Evolutionary conservation across 129 eudicot species (phyloP), one percentile per base, ranked within the genome.

Genomic region (Lactuca sativa): DNA sequence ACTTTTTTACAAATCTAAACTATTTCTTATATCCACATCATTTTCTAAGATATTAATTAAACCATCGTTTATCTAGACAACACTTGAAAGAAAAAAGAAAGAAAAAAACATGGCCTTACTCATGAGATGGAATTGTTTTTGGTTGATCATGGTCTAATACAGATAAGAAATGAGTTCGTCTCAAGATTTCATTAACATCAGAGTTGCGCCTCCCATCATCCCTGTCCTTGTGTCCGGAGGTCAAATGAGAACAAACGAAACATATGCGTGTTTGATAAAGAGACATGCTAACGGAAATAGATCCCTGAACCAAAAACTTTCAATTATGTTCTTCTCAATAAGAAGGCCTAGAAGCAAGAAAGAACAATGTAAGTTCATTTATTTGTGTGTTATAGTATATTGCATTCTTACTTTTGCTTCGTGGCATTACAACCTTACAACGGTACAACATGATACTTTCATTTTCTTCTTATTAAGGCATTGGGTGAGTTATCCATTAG

Each of bases 221-320:
- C 51, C 92, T 92, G 11, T 74, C 73, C 77, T 89, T 89, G 54
- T 85, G 90, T 36, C 98, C 98, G 10, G 98, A 93, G 53, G 92
- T 85, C 68, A 93, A 77, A 80, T 93, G 99, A 56, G 99, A 90
- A 73, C 99, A 93, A 31, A 93, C 93, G 63, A 93, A 93, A 72
- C 99, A 93, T 15, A 93, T 59, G 34, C 95, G 84, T 15, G 93
- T 77, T 66, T 93, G 99, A 71, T 77, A 93, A 67, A 93, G 86
- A 15, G 99, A 87, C 97, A 93, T 93, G 76, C 99, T 93, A 43
- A 93, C 80, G 5, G 99, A 93, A 62, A 93, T 92, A 4, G 97
- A 93, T 73, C 99, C 99, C 99, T 92, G 88, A 31, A 69, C 9
- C 56, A 54, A 43, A 8, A 43, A 43, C 9, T 8, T 8, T 6